Conservation (phyloP, 495 filamentous ascomycete species). For the Durotheca rogersii region DNA sequence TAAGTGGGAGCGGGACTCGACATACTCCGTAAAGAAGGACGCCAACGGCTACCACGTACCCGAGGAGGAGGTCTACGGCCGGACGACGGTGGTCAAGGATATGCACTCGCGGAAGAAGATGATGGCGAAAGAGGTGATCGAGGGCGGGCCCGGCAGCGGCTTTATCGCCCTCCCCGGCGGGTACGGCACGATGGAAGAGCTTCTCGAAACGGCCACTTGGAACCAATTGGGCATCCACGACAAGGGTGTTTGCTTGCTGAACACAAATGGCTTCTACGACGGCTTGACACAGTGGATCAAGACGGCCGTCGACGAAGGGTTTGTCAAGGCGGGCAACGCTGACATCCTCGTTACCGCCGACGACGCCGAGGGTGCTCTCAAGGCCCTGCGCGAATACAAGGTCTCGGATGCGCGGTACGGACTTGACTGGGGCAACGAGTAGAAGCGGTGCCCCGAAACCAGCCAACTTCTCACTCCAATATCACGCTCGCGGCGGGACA, state of each 20-base stretch:
- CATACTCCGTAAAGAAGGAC: constrained; percentile 41
- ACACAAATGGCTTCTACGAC: constrained; percentile 89
- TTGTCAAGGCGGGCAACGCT: constrained; percentile 66
- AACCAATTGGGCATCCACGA: constrained; percentile 95
- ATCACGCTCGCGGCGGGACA: too few species aligned
- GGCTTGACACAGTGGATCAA: constrained; percentile 80
- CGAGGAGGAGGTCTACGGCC: constrained; percentile 69
- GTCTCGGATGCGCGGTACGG: constrained; percentile 70
- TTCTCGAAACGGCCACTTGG: constrained; percentile 97
- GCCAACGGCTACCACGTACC: constrained; percentile 49
- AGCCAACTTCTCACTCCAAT: too few species aligned
- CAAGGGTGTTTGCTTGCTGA: constrained; percentile 75
- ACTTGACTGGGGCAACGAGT: constrained; percentile 77
- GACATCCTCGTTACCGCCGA: constrained; percentile 76
- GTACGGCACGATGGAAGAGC: constrained; percentile 93
- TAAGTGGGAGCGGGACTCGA: constrained; percentile 67
- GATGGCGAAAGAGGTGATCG: constrained; percentile 85
- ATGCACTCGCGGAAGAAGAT: constrained; percentile 94
- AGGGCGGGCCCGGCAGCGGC: constrained; percentile 77
- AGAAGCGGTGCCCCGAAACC: constrained; percentile 10
- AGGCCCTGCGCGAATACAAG: constrained; percentile 70
- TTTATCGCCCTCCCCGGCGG: constrained; percentile 90
- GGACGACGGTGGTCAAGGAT: constrained; percentile 82
- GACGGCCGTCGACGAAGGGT: constrained; percentile 73
- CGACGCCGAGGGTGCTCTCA: constrained; percentile 68